Percentiles rank a stretch among this genome's conserved stretches.
Conservation (phyloP, 1,284 basidiomycete genomes). For the Macrocystidia cucumis region DNA sequence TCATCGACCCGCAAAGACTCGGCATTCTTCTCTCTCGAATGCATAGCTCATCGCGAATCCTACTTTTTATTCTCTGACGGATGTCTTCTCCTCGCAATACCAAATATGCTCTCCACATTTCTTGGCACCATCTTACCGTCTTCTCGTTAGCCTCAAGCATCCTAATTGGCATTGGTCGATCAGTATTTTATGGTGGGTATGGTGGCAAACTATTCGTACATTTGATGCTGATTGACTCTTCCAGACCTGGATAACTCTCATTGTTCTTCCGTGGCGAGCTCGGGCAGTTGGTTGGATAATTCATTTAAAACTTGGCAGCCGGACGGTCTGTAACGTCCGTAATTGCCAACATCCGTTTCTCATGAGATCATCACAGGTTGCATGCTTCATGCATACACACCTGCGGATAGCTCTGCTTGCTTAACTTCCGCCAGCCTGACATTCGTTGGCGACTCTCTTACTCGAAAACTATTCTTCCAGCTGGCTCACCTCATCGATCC, state of each 20-base stretch:
- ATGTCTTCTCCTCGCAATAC: too few relatives aligned
- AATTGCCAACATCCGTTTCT: conserved; percentile 4
- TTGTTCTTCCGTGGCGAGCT: conserved; percentile 63
- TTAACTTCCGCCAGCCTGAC: conserved; percentile 47
- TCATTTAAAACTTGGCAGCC: conserved; percentile 75
- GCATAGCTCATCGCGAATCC: too few relatives aligned
- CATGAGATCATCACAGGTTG: conserved; percentile 42
- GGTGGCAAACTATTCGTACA: too few relatives aligned
- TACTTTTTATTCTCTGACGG: too few relatives aligned
- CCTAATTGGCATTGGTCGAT: too few relatives aligned
- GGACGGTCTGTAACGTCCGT: conserved; percentile 43
- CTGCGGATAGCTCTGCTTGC: conserved; percentile 46
- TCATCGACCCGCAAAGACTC: too few relatives aligned
- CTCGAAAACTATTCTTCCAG: conserved; percentile 74
- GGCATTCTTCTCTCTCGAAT: too few relatives aligned
- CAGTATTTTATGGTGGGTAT: too few relatives aligned
- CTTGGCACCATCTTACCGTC: too few relatives aligned
- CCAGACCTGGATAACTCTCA: conserved; percentile 68
- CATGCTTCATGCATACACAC: conserved; percentile 61
- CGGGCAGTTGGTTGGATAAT: conserved; percentile 75
- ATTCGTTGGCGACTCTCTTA: conserved; percentile 85
- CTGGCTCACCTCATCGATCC: conserved; percentile 54
- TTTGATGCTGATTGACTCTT: too few relatives aligned
- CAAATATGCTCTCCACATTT: too few relatives aligned
- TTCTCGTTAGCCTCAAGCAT: too few relatives aligned